Percentiles rank a stretch among this genome's conserved stretches.
These are phyloP conservation scores for Cyberlindnera mycetangii DNA, from an alignment of 805 yeast species.

Conservation along the genomic window DNA sequence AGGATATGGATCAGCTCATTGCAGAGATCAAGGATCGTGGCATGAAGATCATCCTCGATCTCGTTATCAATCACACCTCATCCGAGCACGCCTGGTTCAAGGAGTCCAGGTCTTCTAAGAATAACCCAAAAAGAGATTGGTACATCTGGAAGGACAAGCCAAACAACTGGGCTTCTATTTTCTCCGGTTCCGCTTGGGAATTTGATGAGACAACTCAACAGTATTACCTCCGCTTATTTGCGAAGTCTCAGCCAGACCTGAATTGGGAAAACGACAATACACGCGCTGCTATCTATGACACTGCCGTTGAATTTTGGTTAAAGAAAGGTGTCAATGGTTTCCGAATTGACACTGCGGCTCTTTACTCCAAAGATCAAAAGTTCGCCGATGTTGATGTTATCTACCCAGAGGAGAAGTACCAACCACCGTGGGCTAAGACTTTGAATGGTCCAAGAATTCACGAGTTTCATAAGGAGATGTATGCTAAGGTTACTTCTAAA, in stretches of 20 bases:
- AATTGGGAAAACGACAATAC: slow-evolving; percentile 51
- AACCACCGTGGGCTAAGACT: slow-evolving; percentile 36
- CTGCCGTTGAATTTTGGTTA: slow-evolving; percentile 51
- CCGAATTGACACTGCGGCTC: slow-evolving; percentile 53
- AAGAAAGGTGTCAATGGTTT: slow-evolving; percentile 57
- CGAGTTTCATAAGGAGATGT: slow-evolving; percentile 54
- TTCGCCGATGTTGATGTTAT: slow-evolving; percentile 48
- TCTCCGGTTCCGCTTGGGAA: slow-evolving; percentile 55
- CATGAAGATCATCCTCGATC: slow-evolving; percentile 50
- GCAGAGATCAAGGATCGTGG: slow-evolving; percentile 45
- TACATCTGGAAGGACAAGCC: slow-evolving; percentile 56
- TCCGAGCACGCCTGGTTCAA: slow-evolving; percentile 55
- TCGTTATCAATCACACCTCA: slow-evolving; percentile 59
- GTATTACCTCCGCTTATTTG: slow-evolving; percentile 53
- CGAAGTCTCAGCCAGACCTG: slow-evolving; percentile 54
- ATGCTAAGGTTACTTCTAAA: slow-evolving; percentile 37
- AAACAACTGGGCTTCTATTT: slow-evolving; percentile 52
- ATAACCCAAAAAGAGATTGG: slow-evolving; percentile 59
- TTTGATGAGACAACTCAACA: slow-evolving; percentile 52
- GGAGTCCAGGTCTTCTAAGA: slow-evolving; percentile 48
- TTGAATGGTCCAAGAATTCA: slow-evolving; percentile 53
- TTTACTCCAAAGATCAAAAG: slow-evolving; percentile 45
- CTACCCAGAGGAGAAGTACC: slow-evolving; percentile 39
- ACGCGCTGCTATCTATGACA: slow-evolving; percentile 37
- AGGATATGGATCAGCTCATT: slow-evolving; percentile 49